A percentile compares a stretch with the other conserved stretches of the same genome.
Conservation (phyloP, 2,329 filamentous ascomycete species). For the Aspergillus tanneri region DNA sequence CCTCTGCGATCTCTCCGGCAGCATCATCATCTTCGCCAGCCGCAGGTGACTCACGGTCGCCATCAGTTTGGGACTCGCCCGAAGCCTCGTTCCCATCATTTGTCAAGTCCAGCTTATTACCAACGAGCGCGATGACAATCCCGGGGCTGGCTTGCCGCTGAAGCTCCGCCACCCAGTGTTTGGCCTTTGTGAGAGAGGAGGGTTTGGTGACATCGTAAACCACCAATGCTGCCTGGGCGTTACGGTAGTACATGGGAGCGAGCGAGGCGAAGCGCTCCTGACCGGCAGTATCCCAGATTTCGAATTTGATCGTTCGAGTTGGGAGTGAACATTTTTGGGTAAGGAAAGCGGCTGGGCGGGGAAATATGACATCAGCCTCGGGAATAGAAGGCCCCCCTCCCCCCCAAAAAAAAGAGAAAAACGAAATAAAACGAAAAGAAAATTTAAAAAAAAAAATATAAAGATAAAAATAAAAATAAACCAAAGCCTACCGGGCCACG, state of each 20-base stretch:
- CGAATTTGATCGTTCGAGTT: slow-evolving; percentile 72
- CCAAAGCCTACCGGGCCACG: neutral
- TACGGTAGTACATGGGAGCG: slow-evolving; percentile 99
- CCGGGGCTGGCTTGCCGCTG: slow-evolving; percentile 94
- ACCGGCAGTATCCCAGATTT: slow-evolving; percentile 98
- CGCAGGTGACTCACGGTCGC: slow-evolving; percentile 37
- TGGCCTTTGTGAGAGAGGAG: slow-evolving; percentile 91
- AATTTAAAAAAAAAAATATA: neutral
- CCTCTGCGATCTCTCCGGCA: slow-evolving; percentile 51
- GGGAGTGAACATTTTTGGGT: slow-evolving; percentile 98
- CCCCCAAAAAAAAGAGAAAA: neutral
- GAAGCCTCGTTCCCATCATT: slow-evolving; percentile 53
- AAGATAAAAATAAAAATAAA: neutral
- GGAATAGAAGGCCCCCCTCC: no score
- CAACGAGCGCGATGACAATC: slow-evolving; percentile 94
- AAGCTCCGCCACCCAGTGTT: slow-evolving; percentile 97
- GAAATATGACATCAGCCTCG: slow-evolving; percentile 16
- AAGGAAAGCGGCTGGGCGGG: slow-evolving; percentile 77
- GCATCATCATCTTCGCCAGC: slow-evolving; percentile 41
- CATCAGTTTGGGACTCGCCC: slow-evolving; percentile 33
- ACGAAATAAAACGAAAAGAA: neutral
- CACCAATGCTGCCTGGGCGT: slow-evolving; percentile 94
- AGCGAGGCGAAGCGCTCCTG: slow-evolving; percentile 96
- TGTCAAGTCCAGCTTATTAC: slow-evolving; percentile 93
- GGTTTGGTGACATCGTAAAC: slow-evolving; percentile 99